These are phyloP conservation scores for Roridomyces roridus DNA, from an alignment of 768 basidiomycete species.

Conservation along the genomic window DNA sequence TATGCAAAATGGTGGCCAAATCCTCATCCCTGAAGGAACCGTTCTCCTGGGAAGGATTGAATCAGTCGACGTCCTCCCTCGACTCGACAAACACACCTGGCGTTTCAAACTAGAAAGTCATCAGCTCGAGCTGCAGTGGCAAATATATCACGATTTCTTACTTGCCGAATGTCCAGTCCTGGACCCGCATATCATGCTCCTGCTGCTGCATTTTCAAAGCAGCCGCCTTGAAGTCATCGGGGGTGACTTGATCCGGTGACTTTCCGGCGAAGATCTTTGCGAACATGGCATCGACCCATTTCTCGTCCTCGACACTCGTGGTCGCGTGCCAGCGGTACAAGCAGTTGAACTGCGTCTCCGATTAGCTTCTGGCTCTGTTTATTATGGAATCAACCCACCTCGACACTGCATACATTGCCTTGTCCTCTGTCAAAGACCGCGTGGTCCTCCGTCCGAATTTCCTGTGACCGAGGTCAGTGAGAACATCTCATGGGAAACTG, in stretches of 20 bases:
- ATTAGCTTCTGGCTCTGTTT: neutral
- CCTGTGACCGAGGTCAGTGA: conserved; percentile 42
- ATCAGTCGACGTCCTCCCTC: too few relatives aligned
- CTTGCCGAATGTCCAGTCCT: conserved; percentile 74
- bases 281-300: conserved; percentile 66
- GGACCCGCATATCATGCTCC: conserved; percentile 53
- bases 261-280: conserved; percentile 59
- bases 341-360: conserved; percentile 72
- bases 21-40: conserved; percentile 73
- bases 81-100: conserved; percentile 31
- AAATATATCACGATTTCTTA: conserved; percentile 32
- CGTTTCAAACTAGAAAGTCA: conserved; percentile 58
- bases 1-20: conserved; percentile 68
- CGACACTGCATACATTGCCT: conserved; percentile 84
- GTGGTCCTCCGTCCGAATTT: conserved; percentile 70
- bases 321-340: conserved; percentile 88
- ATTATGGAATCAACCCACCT: conserved; percentile 49
- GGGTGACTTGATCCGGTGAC: conserved; percentile 50
- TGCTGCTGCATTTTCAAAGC: conserved; percentile 42
- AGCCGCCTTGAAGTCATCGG: conserved; percentile 30
- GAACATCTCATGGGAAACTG: neutral
- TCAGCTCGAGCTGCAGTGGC: neutral
- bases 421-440: conserved; percentile 77
- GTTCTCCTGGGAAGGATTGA: conserved; percentile 32
- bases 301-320: conserved; percentile 71